Evolutionary conservation across 2,329 filamentous ascomycete genomes (phyloP).

Genomic region (Cordyceps javanica): DNA sequence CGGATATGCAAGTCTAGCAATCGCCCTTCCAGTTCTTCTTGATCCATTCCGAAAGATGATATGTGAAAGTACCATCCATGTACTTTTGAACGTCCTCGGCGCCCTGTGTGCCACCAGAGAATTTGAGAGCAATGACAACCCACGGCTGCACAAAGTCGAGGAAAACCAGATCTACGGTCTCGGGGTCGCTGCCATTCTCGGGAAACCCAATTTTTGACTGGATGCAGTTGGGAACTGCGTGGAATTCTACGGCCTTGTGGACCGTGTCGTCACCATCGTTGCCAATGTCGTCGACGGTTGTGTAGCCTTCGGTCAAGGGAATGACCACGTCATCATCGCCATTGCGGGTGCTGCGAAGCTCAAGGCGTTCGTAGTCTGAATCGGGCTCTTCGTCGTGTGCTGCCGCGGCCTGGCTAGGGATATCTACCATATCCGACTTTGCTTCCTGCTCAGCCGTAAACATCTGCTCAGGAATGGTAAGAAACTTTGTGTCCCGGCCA

Average conservation of each 20-base stretch:
- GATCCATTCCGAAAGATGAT: slow-evolving; percentile 52
- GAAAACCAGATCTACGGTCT: slow-evolving; percentile 81
- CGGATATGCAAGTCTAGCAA: slow-evolving; percentile 27
- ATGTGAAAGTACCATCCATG: slow-evolving; percentile 48
- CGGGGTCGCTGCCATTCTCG: slow-evolving; percentile 44
- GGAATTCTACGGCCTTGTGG: slow-evolving; percentile 68
- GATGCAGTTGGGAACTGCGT: slow-evolving; percentile 76
- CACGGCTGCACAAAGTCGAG: slow-evolving; percentile 85
- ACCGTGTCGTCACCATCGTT: slow-evolving; percentile 85
- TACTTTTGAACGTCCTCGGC: slow-evolving; percentile 45
- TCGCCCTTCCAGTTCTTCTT: slow-evolving; percentile 49
- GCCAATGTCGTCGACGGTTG: slow-evolving; percentile 78
- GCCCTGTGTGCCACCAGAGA: slow-evolving; percentile 46
- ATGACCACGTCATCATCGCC: slow-evolving; percentile 17
- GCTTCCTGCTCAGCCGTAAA: slow-evolving; percentile 17
- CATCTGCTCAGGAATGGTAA: slow-evolving; percentile 44
- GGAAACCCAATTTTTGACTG: slow-evolving; percentile 63
- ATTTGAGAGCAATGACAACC: slow-evolving; percentile 67
- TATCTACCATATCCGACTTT: background rate
- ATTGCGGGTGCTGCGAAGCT: slow-evolving; percentile 25
- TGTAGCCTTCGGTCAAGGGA: slow-evolving; percentile 67
- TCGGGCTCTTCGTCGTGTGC: slow-evolving; percentile 16
- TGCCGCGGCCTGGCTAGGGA: no score
- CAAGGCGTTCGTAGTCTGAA: slow-evolving; percentile 18
- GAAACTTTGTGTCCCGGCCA: slow-evolving; percentile 36